phyloP scores from a whole-genome alignment of 768 basidiomycete genomes.

The Suillus subaureus region DNA sequence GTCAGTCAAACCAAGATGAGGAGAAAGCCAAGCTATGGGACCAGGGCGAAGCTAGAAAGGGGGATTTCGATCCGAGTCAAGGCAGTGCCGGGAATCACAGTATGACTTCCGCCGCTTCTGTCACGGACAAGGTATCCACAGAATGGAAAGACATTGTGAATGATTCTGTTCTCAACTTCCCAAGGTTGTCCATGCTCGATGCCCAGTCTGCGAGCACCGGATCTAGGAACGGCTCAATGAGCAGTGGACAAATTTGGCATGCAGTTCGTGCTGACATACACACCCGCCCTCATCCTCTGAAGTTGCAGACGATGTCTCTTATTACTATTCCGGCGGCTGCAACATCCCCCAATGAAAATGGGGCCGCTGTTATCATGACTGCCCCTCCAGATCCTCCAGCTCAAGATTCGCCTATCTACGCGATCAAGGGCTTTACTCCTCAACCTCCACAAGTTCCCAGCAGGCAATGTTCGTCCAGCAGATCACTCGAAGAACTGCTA shows the following conservation, averaged over 20 bases:
- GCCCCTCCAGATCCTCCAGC: constrained; percentile 10
- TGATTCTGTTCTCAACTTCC: constrained; percentile 11
- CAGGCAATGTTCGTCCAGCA: constrained; percentile 21
- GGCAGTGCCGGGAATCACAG: neutral
- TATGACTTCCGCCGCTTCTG: neutral
- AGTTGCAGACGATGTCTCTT: constrained; percentile 5
- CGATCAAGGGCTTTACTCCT: constrained; percentile 41
- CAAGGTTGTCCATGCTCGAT: constrained; percentile 14
- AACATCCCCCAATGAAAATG: neutral
- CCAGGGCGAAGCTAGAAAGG: constrained; percentile 34
- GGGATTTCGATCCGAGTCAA: constrained; percentile 15
- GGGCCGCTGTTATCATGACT: neutral
- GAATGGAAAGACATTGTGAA: constrained; percentile 11
- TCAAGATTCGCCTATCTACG: constrained; percentile 48
- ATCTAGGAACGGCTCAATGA: constrained; percentile 14
- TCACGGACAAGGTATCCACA: constrained; percentile 13
- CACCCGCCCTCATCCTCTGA: constrained; percentile 6
- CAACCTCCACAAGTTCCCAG: constrained; percentile 11
- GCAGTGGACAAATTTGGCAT: constrained; percentile 9
- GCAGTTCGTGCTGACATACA: constrained; percentile 7
- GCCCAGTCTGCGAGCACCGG: constrained; percentile 10
- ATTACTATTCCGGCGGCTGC: neutral
- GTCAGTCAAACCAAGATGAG: constrained; percentile 21
- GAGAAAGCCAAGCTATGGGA: constrained; percentile 36
- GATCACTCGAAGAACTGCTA: constrained; percentile 53